A percentile compares a stretch with the other conserved stretches of the same genome.
phyloP scores from a whole-genome alignment of 176 grass and related monocot species.

The Triticum aestivum region IWGSC_CS_RefSeq_v2.1 NC_057808.1:89132317-89132816 shows the following conservation, averaged over 20 bases:
- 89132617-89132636: conserved; percentile 35
- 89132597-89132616: conserved; percentile 35
- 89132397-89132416: conserved; percentile 40
- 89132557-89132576: conserved; percentile 77
- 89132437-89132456: conserved; percentile 87
- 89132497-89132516: conserved; percentile 56
- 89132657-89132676: conserved; percentile 13
- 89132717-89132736: conserved; percentile 31
- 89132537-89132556: conserved; percentile 61
- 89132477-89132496: conserved; percentile 77
- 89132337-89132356: neutral
- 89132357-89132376: neutral
- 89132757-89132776: neutral
- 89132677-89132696: neutral
- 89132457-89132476: conserved; percentile 83
- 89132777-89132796: neutral
- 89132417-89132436: conserved; percentile 82
- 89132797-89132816: neutral
- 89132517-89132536: conserved; percentile 42
- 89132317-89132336: neutral
- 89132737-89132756: neutral
- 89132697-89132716: neutral
- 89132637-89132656: conserved; percentile 10
- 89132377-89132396: neutral
- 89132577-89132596: conserved; percentile 40